Evolutionary conservation across 805 yeast species (phyloP).

Genomic region (Saccharomycopsis fermentans): DNA sequence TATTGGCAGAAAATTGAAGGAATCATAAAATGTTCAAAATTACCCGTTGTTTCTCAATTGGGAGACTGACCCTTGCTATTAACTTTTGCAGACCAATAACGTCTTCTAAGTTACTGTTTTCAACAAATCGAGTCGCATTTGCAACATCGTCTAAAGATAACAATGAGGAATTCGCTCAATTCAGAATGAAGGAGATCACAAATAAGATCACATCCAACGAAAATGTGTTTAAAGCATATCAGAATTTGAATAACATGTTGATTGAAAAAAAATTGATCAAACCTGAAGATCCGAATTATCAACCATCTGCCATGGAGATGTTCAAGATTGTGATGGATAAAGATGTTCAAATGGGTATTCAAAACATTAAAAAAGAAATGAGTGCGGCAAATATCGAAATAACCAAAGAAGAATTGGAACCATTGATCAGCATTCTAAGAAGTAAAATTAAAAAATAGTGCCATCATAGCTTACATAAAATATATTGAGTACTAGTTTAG

Average conservation of each 20-base stretch:
- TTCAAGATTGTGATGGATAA: conserved; percentile 12
- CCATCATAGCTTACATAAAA: neutral
- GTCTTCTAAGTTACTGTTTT: neutral
- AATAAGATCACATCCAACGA: conserved; percentile 9
- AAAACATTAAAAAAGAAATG: conserved; percentile 12
- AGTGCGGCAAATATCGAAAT: conserved; percentile 12
- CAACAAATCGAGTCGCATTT: neutral
- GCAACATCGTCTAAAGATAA: conserved; percentile 13
- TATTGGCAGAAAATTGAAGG: neutral
- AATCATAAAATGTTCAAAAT: neutral
- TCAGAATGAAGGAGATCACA: conserved; percentile 12
- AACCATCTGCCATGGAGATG: conserved; percentile 11
- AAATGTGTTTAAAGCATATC: conserved; percentile 8
- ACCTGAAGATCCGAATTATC: neutral
- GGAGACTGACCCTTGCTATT: neutral
- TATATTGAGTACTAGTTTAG: neutral
- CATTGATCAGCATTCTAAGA: conserved; percentile 9
- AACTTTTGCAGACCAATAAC: neutral
- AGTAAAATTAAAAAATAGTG: conserved; percentile 3
- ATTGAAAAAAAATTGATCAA: conserved; percentile 3
- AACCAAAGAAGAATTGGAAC: conserved; percentile 12
- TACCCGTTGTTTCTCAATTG: neutral
- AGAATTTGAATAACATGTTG: conserved; percentile 1
- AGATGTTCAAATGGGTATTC: conserved; percentile 8
- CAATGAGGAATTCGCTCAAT: conserved; percentile 12